phyloP scores from a whole-genome alignment of 2,329 filamentous ascomycete genomes.

The Fusarium subtropicale region DNA sequence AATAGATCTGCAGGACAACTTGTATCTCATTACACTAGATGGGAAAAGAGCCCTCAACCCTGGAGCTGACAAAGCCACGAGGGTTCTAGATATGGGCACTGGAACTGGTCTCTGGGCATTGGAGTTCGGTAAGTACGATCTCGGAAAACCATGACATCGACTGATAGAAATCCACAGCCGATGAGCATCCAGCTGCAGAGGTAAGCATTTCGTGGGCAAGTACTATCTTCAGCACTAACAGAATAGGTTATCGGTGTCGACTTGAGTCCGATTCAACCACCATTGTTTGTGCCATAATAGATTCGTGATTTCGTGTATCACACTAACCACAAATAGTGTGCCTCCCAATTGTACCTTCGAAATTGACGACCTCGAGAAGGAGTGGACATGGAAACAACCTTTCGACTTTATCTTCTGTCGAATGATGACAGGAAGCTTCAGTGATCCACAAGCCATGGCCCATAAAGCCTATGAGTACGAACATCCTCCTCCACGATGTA shows the following conservation, averaged over 20 bases:
- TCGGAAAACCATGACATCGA: accelerated
- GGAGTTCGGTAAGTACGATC: background rate
- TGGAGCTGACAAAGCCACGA: slow-evolving; percentile 13
- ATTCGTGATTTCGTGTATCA: accelerated
- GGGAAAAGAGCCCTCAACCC: slow-evolving; percentile 29
- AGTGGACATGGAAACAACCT: slow-evolving; percentile 24
- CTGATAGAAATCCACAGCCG: slow-evolving; percentile 1
- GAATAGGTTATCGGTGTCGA: slow-evolving; percentile 27
- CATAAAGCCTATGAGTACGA: slow-evolving; percentile 8
- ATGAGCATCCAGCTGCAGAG: slow-evolving; percentile 23
- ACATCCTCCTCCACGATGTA: accelerated
- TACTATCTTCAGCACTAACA: background rate
- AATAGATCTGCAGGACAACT: slow-evolving; percentile 18
- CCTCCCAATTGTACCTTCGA: slow-evolving; percentile 27
- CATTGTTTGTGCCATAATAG: slow-evolving; percentile 2
- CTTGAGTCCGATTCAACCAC: slow-evolving; percentile 24
- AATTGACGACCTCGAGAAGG: slow-evolving; percentile 31
- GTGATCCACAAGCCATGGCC: background rate
- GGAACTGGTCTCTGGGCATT: slow-evolving; percentile 31
- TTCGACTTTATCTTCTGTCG: slow-evolving; percentile 33
- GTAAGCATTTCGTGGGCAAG: background rate
- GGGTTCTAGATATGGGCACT: slow-evolving; percentile 29
- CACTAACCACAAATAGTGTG: background rate
- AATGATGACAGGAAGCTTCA: slow-evolving; percentile 34
- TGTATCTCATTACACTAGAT: slow-evolving; percentile 21